A percentile compares a stretch with the other conserved stretches of the same genome.
Conservation (phyloP, 1,284 basidiomycete genomes). For the Ganoderma lucidum region DNA sequence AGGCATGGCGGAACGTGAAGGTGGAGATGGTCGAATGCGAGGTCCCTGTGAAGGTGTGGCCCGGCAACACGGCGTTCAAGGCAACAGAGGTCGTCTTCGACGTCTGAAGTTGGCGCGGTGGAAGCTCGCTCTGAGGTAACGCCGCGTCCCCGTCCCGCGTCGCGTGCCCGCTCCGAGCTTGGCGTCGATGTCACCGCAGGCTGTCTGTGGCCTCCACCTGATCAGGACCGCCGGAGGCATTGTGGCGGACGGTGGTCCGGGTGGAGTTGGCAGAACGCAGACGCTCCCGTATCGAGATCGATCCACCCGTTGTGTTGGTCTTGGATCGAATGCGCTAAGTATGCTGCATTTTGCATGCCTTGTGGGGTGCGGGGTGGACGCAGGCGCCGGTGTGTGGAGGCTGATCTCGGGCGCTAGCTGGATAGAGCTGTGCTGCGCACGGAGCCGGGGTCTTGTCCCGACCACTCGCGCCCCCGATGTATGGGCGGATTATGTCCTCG, state of each 20-base stretch:
- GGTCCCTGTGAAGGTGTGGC: constrained; percentile 88
- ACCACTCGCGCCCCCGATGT: constrained; percentile 7
- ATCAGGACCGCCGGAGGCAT: constrained; percentile 1
- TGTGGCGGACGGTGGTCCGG: neutral
- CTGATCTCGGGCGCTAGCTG: constrained; percentile 12
- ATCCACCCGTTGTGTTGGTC: neutral
- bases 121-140: constrained; percentile 13
- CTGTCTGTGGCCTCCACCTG: neutral
- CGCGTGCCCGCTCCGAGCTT: constrained; percentile 8
- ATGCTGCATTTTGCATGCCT: neutral
- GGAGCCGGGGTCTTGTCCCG: constrained; percentile 9
- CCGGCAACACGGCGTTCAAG: constrained; percentile 89
- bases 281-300: neutral
- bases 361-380: constrained; percentile 9
- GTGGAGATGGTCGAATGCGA: constrained; percentile 91
- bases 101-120: constrained; percentile 48
- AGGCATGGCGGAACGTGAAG: constrained; percentile 68
- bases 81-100: constrained; percentile 82
- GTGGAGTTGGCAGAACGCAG: neutral
- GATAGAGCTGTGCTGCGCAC: constrained; percentile 21
- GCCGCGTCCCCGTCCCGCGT: constrained; percentile 2
- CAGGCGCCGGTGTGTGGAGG: constrained; percentile 1
- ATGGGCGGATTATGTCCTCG: constrained; percentile 8
- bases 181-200: constrained; percentile 6
- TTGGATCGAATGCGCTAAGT: constrained; percentile 9